These are phyloP conservation scores for Dipteronia sinensis DNA, from an alignment of 345 rosid species.

Conservation along the genomic window DNA sequence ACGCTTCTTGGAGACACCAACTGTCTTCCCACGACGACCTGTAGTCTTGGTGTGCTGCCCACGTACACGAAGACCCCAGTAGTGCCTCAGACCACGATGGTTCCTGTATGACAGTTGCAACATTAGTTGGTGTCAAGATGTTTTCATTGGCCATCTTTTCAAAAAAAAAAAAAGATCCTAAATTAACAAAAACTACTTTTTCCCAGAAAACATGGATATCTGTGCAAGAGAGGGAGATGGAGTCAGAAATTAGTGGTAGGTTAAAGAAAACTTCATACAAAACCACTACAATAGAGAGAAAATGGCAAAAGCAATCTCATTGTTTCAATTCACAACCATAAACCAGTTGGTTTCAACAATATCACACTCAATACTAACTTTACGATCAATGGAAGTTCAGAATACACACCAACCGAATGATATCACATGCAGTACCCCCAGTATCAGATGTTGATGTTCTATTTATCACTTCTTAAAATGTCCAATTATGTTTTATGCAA, in stretches of 20 bases:
- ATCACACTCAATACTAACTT: no score
- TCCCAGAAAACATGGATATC: neutral
- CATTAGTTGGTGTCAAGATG: neutral
- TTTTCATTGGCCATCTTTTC: neutral
- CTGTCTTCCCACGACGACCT: conserved; percentile 94
- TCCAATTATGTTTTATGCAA: no score
- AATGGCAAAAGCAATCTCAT: neutral
- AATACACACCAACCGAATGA: no score
- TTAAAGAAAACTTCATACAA: neutral
- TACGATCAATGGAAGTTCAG: no score
- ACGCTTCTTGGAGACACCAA: conserved; percentile 92
- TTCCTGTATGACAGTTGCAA: conserved; percentile 45
- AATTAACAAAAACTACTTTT: neutral
- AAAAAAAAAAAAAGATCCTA: neutral
- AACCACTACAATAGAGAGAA: neutral
- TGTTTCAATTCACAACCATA: no score
- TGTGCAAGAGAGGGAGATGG: no score
- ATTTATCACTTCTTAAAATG: no score
- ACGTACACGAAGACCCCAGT: conserved; percentile 98
- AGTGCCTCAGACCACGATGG: conserved; percentile 96
- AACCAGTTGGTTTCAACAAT: no score
- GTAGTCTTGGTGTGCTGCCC: conserved; percentile 99
- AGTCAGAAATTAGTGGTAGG: neutral
- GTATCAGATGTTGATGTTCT: no score
- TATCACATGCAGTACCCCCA: no score